phyloP scores from a whole-genome alignment of 179 eudicot genomes.

The Gypsophila paniculata region DNA sequence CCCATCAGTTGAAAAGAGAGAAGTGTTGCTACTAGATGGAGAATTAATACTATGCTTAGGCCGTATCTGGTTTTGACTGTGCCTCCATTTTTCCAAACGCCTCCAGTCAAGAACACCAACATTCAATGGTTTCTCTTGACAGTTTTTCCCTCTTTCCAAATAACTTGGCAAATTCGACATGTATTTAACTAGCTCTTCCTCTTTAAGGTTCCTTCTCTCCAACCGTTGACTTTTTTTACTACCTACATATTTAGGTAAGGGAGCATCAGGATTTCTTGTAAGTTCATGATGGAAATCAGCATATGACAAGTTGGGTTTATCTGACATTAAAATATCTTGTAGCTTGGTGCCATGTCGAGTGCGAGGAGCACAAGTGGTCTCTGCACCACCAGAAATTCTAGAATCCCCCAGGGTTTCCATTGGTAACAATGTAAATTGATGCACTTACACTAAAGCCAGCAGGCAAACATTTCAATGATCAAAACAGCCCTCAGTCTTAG shows the following conservation, averaged over 20 bases:
- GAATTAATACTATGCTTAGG: slow-evolving; percentile 32
- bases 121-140: slow-evolving; percentile 59
- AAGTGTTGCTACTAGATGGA: slow-evolving; percentile 51
- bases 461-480: not conserved
- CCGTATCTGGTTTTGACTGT: slow-evolving; percentile 32
- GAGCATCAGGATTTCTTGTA: slow-evolving; percentile 31
- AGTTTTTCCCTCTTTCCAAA: slow-evolving; percentile 59
- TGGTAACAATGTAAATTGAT: slow-evolving; percentile 14
- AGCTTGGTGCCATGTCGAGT: slow-evolving; percentile 41
- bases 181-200: slow-evolving; percentile 73
- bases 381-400: slow-evolving; percentile 26
- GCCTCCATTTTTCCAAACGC: slow-evolving; percentile 68
- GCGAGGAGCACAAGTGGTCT: slow-evolving; percentile 27
- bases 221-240: slow-evolving; percentile 31
- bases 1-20: slow-evolving; percentile 54
- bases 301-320: slow-evolving; percentile 38
- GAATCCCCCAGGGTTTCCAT: slow-evolving; percentile 24
- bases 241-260: slow-evolving; percentile 32
- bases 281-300: slow-evolving; percentile 49
- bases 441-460: slow-evolving; percentile 11
- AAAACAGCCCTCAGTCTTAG: slow-evolving; percentile 19
- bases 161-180: slow-evolving; percentile 79
- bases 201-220: slow-evolving; percentile 32
- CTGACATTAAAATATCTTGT: slow-evolving; percentile 48
- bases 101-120: slow-evolving; percentile 89